These are phyloP conservation scores for Fusarium musae DNA, from an alignment of 2,329 filamentous ascomycete genomes.

Conservation along the genomic window DNA sequence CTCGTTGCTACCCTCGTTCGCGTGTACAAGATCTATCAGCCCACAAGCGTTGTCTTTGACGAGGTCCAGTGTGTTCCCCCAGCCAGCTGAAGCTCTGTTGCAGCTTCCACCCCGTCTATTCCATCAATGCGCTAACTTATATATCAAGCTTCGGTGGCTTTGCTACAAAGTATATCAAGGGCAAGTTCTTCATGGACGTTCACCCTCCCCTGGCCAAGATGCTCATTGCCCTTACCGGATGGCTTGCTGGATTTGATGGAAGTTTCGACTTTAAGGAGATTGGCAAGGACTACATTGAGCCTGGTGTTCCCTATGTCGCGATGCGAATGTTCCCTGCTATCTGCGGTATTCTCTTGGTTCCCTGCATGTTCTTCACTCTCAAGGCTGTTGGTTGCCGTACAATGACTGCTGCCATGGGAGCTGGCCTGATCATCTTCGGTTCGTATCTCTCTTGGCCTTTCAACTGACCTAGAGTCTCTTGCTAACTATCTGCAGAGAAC, in stretches of 20 bases:
- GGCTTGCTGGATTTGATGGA: constrained; percentile 93
- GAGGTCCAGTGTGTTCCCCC: constrained; percentile 87
- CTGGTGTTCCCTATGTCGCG: constrained; percentile 93
- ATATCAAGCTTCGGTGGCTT: constrained; percentile 89
- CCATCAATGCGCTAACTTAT: constrained; percentile 25
- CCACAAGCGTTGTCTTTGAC: constrained; percentile 96
- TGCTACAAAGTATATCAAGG: constrained; percentile 99
- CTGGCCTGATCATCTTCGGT: constrained; percentile 92
- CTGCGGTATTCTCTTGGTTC: constrained; percentile 87
- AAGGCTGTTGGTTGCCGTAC: constrained; percentile 92
- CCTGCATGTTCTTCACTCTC: constrained; percentile 92
- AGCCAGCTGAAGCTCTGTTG: constrained; percentile 2
- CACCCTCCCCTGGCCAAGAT: constrained; percentile 97
- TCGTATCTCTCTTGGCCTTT: constrained; percentile 51
- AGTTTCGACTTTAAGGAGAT: constrained; percentile 99
- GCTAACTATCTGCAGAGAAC: constrained; percentile 74
- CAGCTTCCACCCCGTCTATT: background rate
- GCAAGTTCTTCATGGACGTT: constrained; percentile 99
- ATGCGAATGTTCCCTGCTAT: constrained; percentile 96
- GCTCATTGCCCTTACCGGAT: constrained; percentile 93
- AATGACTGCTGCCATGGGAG: constrained; percentile 83
- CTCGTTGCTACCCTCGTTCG: constrained; percentile 82
- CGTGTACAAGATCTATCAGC: constrained; percentile 95
- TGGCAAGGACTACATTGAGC: constrained; percentile 97
- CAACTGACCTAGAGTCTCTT: background rate